Evolutionary conservation across 2,329 filamentous ascomycete genomes (phyloP).

Genomic region (Huntiella bhutanensis): DNA sequence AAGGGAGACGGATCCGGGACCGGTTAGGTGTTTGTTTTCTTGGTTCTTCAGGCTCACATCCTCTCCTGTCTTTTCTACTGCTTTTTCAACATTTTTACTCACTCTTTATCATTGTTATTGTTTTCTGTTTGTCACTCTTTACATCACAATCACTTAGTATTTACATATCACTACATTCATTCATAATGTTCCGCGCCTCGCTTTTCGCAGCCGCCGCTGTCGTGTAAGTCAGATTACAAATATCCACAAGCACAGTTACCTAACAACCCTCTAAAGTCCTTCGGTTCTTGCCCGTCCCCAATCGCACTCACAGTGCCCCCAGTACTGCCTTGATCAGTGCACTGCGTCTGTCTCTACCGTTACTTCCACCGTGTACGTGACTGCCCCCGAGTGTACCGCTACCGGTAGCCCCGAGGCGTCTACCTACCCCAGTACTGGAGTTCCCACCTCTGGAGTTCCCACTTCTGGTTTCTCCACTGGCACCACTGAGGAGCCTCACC

Average conservation of each 20-base stretch:
- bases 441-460: neutral
- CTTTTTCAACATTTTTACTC: neutral
- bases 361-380: constrained; percentile 8
- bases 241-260: neutral
- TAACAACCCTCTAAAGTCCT: neutral
- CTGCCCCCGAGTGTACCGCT: constrained; percentile 3
- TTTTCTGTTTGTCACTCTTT: constrained; percentile 1
- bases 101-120: neutral
- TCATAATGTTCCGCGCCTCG: constrained; percentile 8
- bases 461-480: neutral
- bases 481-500: neutral
- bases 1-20: no score
- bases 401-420: neutral
- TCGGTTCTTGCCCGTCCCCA: constrained; percentile 5
- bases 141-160: neutral
- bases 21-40: no score
- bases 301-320: constrained; percentile 5
- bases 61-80: neutral
- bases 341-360: constrained; percentile 7
- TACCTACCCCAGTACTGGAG: neutral
- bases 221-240: constrained; percentile 4
- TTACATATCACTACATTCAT: neutral
- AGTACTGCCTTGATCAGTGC: constrained; percentile 9
- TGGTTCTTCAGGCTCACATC: neutral
- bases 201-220: constrained; percentile 8